phyloP scores from a whole-genome alignment of 2,329 filamentous ascomycete species.

The Stylonectria norvegica region DNA sequence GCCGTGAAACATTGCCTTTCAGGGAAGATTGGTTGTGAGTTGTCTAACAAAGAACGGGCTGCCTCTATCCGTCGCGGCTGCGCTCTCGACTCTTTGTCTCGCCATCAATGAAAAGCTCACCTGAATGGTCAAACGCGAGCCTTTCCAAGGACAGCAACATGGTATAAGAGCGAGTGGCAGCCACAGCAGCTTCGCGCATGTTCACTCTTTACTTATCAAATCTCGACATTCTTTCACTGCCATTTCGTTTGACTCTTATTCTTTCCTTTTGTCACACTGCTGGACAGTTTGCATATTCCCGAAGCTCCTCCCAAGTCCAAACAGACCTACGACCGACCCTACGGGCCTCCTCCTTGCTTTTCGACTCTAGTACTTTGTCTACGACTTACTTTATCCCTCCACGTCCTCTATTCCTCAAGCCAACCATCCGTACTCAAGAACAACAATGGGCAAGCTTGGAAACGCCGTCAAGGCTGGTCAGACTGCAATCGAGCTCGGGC shows the following conservation, averaged over 20 bases:
- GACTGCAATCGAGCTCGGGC: conserved; percentile 32
- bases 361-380: not conserved
- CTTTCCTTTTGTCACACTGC: conserved; percentile 12
- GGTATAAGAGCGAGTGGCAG: conserved; percentile 1
- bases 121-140: not conserved
- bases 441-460: conserved; percentile 29
- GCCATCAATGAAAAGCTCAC: not conserved
- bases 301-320: not conserved
- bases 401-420: no score
- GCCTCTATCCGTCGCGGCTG: conserved; percentile 6
- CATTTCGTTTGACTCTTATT: not conserved
- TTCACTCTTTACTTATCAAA: not conserved
- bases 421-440: not conserved
- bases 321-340: not conserved
- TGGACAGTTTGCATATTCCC: conserved; percentile 10
- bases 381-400: not conserved
- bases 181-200: not conserved
- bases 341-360: not conserved
- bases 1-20: conserved; percentile 5
- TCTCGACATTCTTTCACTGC: not conserved
- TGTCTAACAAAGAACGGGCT: not conserved
- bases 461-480: conserved; percentile 33
- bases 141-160: not conserved
- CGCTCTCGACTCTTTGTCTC: not conserved
- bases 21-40: conserved; percentile 16